phyloP scores from a whole-genome alignment of 2,329 filamentous ascomycete species.

The Botrytis paeoniae region DNA sequence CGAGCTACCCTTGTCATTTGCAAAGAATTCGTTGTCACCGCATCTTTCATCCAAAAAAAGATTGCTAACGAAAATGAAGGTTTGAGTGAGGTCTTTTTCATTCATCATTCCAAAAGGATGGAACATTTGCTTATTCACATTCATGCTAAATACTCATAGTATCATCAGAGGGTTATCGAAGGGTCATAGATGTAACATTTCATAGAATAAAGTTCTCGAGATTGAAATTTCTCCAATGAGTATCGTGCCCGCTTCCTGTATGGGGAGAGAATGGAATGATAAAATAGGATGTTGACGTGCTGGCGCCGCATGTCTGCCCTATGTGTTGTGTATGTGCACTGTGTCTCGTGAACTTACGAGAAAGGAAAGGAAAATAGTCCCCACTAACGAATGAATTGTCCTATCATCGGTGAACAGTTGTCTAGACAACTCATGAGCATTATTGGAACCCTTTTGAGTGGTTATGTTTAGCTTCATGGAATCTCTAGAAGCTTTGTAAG shows the following conservation, averaged over 20 bases:
- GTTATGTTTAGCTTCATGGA: neutral
- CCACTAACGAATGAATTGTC: neutral
- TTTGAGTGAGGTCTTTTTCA: neutral
- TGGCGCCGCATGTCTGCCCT: neutral
- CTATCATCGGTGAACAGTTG: conserved; percentile 22
- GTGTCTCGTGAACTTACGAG: conserved; percentile 7
- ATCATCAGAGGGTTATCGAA: neutral
- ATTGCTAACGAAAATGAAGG: neutral
- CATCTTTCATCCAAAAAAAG: neutral
- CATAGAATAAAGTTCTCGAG: neutral
- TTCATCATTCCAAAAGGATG: no score
- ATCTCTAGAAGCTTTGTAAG: neutral
- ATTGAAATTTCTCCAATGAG: neutral
- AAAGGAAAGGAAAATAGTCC: neutral
- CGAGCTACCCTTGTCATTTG: neutral
- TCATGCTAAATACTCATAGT: neutral
- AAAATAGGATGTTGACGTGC: neutral
- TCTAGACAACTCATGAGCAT: neutral
- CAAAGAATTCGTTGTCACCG: conserved; percentile 10
- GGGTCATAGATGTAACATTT: neutral
- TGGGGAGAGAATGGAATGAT: neutral
- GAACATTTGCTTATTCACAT: neutral
- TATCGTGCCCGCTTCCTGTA: neutral
- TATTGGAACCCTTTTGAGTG: neutral
- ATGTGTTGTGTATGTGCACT: neutral